Evolutionary conservation across 2,329 filamentous ascomycete genomes (phyloP).

Genomic region (Rutstroemia sp.): DNA sequence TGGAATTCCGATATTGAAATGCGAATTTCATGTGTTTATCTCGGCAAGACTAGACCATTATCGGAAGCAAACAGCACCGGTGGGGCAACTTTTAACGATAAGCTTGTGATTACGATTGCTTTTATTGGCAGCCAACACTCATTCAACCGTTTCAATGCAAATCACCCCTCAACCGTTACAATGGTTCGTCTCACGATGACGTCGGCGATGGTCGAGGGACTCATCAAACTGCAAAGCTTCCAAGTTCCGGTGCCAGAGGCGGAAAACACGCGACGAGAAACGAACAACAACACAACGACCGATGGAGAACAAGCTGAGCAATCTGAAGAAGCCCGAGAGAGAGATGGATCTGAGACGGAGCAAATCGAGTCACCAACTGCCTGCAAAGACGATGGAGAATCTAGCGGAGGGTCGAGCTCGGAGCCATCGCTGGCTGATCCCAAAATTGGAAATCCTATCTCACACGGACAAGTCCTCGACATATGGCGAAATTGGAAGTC

Average conservation of each 20-base stretch:
- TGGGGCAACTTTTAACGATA: conserved; percentile 9
- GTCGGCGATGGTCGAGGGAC: conserved; percentile 54
- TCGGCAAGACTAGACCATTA: conserved; percentile 19
- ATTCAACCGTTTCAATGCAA: neutral
- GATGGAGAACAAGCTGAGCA: neutral
- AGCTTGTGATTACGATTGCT: conserved; percentile 7
- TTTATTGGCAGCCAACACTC: neutral
- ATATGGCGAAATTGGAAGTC: conserved; percentile 48
- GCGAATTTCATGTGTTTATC: conserved; percentile 5
- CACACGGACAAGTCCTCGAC: conserved; percentile 60
- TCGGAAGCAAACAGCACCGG: conserved; percentile 14
- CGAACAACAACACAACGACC: neutral
- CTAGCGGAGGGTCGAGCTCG: neutral
- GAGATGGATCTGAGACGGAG: neutral
- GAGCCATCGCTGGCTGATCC: conserved; percentile 41
- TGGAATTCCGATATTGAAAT: conserved; percentile 14
- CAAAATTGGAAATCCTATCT: conserved; percentile 57
- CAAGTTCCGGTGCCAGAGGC: neutral
- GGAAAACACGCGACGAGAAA: neutral
- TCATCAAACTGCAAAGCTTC: conserved; percentile 34
- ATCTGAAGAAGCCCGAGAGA: neutral
- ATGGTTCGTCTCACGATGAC: conserved; percentile 82
- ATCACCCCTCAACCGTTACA: neutral
- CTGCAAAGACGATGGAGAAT: neutral
- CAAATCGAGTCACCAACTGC: no score